These are phyloP conservation scores for Rhipidocladum racemiflorum DNA, from an alignment of 176 grass and related monocot species.

Conservation along the genomic window DNA sequence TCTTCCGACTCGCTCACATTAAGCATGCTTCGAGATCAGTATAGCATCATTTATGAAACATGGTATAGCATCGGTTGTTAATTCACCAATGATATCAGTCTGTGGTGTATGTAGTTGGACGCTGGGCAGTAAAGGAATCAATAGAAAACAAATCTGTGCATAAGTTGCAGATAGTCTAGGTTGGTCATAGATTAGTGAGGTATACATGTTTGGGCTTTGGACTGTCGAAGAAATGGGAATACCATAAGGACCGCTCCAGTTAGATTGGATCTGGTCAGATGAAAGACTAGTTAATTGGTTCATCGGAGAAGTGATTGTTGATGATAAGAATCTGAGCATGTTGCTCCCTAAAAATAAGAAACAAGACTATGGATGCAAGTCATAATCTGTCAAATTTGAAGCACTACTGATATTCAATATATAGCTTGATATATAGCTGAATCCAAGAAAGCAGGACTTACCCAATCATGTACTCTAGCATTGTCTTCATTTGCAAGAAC, in stretches of 20 bases:
- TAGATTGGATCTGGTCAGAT: background rate
- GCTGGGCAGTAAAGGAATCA: background rate
- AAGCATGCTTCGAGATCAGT: background rate
- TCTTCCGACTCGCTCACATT: background rate
- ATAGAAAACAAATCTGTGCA: background rate
- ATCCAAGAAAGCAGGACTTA: background rate
- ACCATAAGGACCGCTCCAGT: background rate
- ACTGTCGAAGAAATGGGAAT: background rate
- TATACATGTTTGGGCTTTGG: background rate
- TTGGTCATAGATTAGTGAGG: background rate
- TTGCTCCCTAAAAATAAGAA: background rate
- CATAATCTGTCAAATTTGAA: background rate
- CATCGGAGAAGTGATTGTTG: background rate
- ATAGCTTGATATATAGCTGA: background rate
- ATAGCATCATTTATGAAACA: background rate
- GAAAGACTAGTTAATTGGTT: background rate
- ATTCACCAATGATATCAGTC: background rate
- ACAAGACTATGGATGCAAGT: background rate
- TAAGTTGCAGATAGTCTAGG: background rate
- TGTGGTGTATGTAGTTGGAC: background rate
- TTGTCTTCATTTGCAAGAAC: constrained; percentile 27
- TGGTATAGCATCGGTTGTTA: background rate
- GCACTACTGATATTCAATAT: background rate
- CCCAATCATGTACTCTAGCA: constrained; percentile 27
- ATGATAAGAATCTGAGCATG: background rate